phyloP scores from a whole-genome alignment of 148 eudicot species.

The Cornus kousa region DNA sequence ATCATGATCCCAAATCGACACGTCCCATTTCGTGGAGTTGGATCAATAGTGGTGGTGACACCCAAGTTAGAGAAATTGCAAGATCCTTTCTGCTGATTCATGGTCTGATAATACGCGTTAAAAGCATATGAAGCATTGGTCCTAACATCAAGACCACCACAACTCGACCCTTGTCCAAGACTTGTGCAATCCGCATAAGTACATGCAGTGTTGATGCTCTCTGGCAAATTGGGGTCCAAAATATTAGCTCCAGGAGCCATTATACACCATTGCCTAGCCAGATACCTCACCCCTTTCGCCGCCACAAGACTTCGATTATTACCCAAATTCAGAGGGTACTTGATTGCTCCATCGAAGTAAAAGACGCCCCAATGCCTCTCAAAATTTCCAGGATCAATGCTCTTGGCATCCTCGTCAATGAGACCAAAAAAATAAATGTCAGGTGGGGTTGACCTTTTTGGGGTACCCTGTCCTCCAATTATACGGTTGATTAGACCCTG shows the following conservation, averaged over 20 bases:
- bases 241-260: slow-evolving; percentile 62
- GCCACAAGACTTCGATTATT: slow-evolving; percentile 35
- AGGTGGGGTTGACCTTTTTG: slow-evolving; percentile 64
- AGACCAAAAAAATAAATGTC: slow-evolving; percentile 71
- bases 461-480: slow-evolving; percentile 67
- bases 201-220: slow-evolving; percentile 61
- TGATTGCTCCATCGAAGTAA: slow-evolving; percentile 62
- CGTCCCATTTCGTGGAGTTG: slow-evolving; percentile 42
- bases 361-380: slow-evolving; percentile 98
- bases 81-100: slow-evolving; percentile 62
- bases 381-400: slow-evolving; percentile 80
- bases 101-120: slow-evolving; percentile 77
- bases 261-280: slow-evolving; percentile 73
- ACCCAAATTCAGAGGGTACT: slow-evolving; percentile 58
- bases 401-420: slow-evolving; percentile 81
- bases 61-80: slow-evolving; percentile 61
- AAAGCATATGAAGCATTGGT: slow-evolving; percentile 80
- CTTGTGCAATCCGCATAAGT: slow-evolving; percentile 83
- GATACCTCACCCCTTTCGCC: slow-evolving; percentile 71
- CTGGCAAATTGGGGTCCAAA: slow-evolving; percentile 40
- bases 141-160: slow-evolving; percentile 59
- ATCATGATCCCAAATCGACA: slow-evolving; percentile 76
- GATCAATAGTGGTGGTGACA: slow-evolving; percentile 58
- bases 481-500: slow-evolving; percentile 66
- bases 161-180: slow-evolving; percentile 72